These are phyloP conservation scores for Aulographum hederae DNA, from an alignment of 2,329 filamentous ascomycete genomes.

Conservation along the genomic window DNA sequence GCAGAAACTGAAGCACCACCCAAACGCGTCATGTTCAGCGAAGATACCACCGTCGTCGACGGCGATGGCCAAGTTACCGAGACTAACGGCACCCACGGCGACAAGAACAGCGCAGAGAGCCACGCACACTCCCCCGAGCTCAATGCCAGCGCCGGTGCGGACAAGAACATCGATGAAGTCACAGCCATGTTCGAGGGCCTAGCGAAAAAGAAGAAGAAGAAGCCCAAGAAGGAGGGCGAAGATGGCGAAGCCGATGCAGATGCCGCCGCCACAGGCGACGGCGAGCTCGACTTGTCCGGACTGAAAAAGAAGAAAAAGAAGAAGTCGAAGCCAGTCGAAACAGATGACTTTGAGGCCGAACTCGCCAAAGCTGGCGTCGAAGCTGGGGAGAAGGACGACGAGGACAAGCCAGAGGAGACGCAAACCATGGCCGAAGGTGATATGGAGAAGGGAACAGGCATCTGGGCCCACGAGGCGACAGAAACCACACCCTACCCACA, in stretches of 20 bases:
- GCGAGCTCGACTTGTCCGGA: slow-evolving; percentile 43
- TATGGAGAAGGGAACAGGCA: slow-evolving; percentile 71
- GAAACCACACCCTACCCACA: slow-evolving; percentile 67
- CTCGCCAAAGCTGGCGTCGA: slow-evolving; percentile 42
- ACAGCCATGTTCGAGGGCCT: slow-evolving; percentile 44
- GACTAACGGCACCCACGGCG: slow-evolving; percentile 46
- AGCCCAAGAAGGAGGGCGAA: slow-evolving; percentile 37
- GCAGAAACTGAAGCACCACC: slow-evolving; percentile 17
- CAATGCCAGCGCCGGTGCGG: slow-evolving; percentile 15
- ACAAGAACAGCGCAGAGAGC: slow-evolving; percentile 66
- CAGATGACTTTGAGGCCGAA: slow-evolving; percentile 49
- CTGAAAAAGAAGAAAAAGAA: slow-evolving; percentile 84
- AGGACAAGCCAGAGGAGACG: slow-evolving; percentile 33
- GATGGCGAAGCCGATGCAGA: slow-evolving; percentile 29
- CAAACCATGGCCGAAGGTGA: slow-evolving; percentile 44
- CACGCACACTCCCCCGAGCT: slow-evolving; percentile 31
- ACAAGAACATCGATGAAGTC: slow-evolving; percentile 45
- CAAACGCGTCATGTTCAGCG: slow-evolving; percentile 61
- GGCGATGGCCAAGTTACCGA: slow-evolving; percentile 72
- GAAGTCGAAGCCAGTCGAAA: slow-evolving; percentile 42
- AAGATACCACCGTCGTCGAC: slow-evolving; percentile 75
- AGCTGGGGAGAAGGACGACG: slow-evolving; percentile 38
- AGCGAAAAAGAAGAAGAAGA: slow-evolving; percentile 60
- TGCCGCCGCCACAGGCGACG: too few species aligned
- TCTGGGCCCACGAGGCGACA: slow-evolving; percentile 71